A percentile compares a stretch with the other conserved stretches of the same genome.
Conservation (phyloP, 305 asterid species). For the Rubia balearica region DNA sequence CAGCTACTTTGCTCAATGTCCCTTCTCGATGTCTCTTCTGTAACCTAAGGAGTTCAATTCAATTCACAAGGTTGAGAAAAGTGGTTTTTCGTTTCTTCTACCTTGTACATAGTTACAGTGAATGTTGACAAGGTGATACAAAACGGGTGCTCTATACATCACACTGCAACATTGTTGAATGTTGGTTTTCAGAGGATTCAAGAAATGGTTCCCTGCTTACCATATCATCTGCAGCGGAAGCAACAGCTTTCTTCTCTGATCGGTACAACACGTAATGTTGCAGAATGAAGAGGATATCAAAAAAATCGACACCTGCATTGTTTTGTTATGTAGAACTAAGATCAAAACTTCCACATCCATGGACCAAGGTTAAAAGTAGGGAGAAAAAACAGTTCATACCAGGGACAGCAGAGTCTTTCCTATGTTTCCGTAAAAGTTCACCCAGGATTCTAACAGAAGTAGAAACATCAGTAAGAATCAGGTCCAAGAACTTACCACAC, state of each 20-base stretch:
- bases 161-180: conserved; percentile 26
- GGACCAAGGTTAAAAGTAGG: neutral
- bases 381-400: conserved; percentile 36
- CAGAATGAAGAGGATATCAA: conserved; percentile 37
- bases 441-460: conserved; percentile 60
- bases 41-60: neutral
- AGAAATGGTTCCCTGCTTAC: conserved; percentile 35
- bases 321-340: neutral
- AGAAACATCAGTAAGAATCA: conserved; percentile 3
- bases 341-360: neutral
- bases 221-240: conserved; percentile 21
- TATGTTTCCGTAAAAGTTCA: conserved; percentile 84
- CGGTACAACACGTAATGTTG: conserved; percentile 40
- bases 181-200: conserved; percentile 29
- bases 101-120: neutral
- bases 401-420: conserved; percentile 88
- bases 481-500: neutral
- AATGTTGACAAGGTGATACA: neutral
- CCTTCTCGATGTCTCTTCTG: conserved; percentile 14
- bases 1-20: conserved; percentile 22
- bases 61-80: neutral
- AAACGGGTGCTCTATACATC: neutral
- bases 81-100: neutral
- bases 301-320: conserved; percentile 37
- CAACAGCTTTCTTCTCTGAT: conserved; percentile 14